A percentile compares a stretch with the other conserved stretches of the same genome.
Conservation (phyloP, 176 grass and related monocot genomes). For the Themeda triandra region DNA sequence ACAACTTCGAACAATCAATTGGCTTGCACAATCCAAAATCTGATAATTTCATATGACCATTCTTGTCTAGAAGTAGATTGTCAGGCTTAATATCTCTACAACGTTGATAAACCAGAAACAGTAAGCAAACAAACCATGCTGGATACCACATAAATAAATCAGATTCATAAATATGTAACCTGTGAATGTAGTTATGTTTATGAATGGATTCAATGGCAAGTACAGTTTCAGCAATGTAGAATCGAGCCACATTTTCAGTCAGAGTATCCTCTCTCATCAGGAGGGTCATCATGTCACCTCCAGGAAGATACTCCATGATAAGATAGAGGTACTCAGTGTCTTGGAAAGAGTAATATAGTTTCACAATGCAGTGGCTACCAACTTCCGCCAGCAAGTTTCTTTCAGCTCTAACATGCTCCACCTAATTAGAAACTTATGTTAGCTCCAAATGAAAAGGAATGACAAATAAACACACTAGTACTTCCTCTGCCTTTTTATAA, state of each 20-base stretch:
- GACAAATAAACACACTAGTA: conserved; percentile 17
- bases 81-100: conserved; percentile 92
- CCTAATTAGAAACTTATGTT: conserved; percentile 39
- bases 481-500: neutral
- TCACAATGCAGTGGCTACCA: conserved; percentile 76
- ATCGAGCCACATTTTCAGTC: conserved; percentile 63
- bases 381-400: conserved; percentile 79
- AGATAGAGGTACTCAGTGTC: conserved; percentile 73
- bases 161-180: conserved; percentile 37
- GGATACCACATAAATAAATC: neutral
- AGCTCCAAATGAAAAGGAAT: neutral
- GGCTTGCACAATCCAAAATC: conserved; percentile 93
- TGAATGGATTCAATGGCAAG: conserved; percentile 90
- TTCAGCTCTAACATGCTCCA: conserved; percentile 81
- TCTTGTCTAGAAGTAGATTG: conserved; percentile 81
- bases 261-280: conserved; percentile 66
- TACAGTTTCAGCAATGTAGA: conserved; percentile 76
- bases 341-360: conserved; percentile 85
- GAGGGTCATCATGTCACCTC: conserved; percentile 87
- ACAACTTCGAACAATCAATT: conserved; percentile 73
- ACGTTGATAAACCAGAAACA: conserved; percentile 21
- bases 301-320: conserved; percentile 84
- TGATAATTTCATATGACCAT: conserved; percentile 80
- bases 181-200: conserved; percentile 89
- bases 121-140: neutral